Base-by-base conservation (phyloP, 805 yeast genomes). In the Hanseniaspora pseudoguilliermondii region DNA sequence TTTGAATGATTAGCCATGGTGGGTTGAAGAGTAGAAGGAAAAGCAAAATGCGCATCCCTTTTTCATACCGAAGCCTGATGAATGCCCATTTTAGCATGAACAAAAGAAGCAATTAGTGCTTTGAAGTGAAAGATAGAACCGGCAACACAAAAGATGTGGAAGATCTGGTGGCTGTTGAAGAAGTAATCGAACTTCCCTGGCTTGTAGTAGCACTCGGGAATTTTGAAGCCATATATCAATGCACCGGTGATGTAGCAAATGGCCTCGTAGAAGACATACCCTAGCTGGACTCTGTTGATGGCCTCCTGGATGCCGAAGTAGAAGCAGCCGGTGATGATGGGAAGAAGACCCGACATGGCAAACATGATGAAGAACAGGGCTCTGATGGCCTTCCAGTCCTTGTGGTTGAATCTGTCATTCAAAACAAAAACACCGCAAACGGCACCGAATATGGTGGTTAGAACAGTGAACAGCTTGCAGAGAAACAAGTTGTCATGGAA, bases 111-210 rank as follows among this genome's bases (percentile, higher is more conserved):
- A 13, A 79, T 66, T 32, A 88, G 73, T 0, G 85, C 95, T 59
- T 67, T 74, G 68, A 84, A 80, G 68, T 89, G 96, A 59, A 83
- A 83, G 56, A 72, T 71, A 0, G 95, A 86, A 18, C 93, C 95
- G 5, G 81, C 59, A 0, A 86, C 89, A 11, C 87, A 95, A 63
- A 84, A 68, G 5, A 84, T 69, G 64, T 87, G 95, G 67, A 88
- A 87, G 5, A 87, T 76, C 65, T 88, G 96, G 66, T 88, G 96
- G 9, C 93, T 83, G 61, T 83, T 83, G 9, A 95, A 95, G 60
- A 78, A 71, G 15, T 78, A 61, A 62, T 87, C 95, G 61, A 78
- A 84, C 36, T 53, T 66, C 0, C 89, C 89, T 0, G 88, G 87
- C 7, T 60, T 62, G 49, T 75, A 73, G 7, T 62, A 53, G 47